Base-by-base conservation (phyloP, 495 filamentous ascomycete genomes). In the Penicillium herquei region DNA sequence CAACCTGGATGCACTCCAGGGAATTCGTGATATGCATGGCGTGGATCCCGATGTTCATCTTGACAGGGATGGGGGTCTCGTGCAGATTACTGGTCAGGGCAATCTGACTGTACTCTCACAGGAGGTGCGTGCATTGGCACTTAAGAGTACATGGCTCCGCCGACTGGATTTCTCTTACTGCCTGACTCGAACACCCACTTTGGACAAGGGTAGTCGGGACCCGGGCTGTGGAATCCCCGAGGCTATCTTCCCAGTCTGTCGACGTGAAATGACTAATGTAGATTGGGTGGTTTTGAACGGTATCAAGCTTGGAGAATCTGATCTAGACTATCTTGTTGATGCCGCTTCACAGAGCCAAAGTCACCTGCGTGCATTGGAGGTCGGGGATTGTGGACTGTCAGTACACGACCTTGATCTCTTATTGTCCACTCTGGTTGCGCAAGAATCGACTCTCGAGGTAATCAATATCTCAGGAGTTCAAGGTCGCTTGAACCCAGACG, bases 241-340 rank as follows among this genome's bases (percentile, higher is more conserved):
- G 49, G 91, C 89, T 13, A 74, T 96, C 6, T 86, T 91, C 63
- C 87, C 90, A 13, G 76, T 89, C 16, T 95, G 86, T 71, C 84
- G 80, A 49, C 84, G 78, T 58, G 83, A 87, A 65, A 78, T 83
- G 64, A 96, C 86, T 7, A 89, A 84, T 67, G 86, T 87, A 51
- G 89, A 86, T 69, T 96, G 86, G 83, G 83, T 98, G 43, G 82
- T 82, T 43, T 70, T 98, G 51, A 91, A 85, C 52, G 90, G 89
- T 11, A 96, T 96, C 63, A 81, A 87, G 58, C 78, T 95, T n/a
- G 87, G 86, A 35, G 88, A 94, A 44, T 83, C 83, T 2, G 91
- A 95, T 70, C 71, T 95, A 41, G 88, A 92, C 54, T 86, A 84
- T 63, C 67, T 84, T 18, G 85, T 88, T 42, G 83, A 86, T 62